Base-by-base conservation (phyloP, 805 yeast genomes). In the Metschnikowia bowlesiae region DNA sequence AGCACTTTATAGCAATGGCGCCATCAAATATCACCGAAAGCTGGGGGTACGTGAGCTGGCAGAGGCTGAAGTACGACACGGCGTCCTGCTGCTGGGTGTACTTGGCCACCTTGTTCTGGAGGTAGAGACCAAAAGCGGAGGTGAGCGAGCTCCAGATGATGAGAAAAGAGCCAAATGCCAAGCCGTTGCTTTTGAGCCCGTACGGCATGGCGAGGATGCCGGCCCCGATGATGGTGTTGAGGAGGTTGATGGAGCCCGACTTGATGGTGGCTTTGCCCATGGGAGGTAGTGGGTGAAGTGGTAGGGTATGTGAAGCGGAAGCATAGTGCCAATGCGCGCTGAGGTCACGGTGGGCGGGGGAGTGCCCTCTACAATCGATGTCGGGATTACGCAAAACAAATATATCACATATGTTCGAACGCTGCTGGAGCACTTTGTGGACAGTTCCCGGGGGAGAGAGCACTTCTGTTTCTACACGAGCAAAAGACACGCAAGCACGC, bases 181-280 rank as follows among this genome's bases (percentile, higher is more conserved):
- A 61, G 6, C 91, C 89, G 62, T 86, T 89, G 29, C 85, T 76
- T 49, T 76, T 74, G 67, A 85, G 82, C 1, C 89, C 87, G 53
- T 74, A 82, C 0, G 94, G 91, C 70, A 87, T 80, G 11, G 91
- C 89, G 26, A 87, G 73, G 39, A 86, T 71, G 1, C 95, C 95
- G 0, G 94, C 89, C 6, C 95, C 95, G 10, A 87, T 76, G 49
- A 87, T 85, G 28, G 94, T 87, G 68, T 87, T 87, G 48, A 84
- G 77, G 36, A 88, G 71, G 65, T 84, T 85, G 47, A 86, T 72
- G 14, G 81, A 69, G 2, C 92, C 85, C 1, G 91, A 84, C 1
- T 62, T 53, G 28, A 76, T 68, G 10, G 85, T 55, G 11, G 60
- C 60, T 30, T 45, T 49, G n/a, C 57, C 59, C 59, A 56, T 55